phyloP scores from a whole-genome alignment of 2,329 filamentous ascomycete genomes.

The Chrysosporium keratinophilum region DNA sequence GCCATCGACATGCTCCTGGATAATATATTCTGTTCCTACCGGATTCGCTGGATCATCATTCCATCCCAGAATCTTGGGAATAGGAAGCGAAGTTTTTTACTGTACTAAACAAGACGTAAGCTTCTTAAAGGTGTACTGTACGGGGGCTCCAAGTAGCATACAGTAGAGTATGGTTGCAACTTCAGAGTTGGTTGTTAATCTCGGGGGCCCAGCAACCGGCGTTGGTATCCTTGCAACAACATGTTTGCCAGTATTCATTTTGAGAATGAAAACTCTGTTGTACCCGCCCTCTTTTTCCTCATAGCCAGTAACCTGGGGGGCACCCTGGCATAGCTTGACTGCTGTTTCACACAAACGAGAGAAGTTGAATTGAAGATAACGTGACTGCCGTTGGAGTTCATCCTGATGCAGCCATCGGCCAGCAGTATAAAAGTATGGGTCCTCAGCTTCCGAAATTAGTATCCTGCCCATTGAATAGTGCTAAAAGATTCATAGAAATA shows the following conservation, averaged over 20 bases:
- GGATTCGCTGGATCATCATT: conserved; percentile 18
- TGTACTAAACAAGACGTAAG: neutral
- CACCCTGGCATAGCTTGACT: conserved; percentile 3
- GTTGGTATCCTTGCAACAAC: conserved; percentile 25
- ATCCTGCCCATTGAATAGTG: too few relatives aligned
- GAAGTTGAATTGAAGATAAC: neutral
- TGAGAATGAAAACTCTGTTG: conserved; percentile 24
- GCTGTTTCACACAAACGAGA: conserved; percentile 10
- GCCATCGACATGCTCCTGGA: conserved; percentile 25
- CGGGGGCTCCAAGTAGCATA: conserved; percentile 30
- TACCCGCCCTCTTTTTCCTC: conserved; percentile 17
- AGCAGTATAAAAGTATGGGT: conserved; percentile 14
- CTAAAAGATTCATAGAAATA: too few relatives aligned
- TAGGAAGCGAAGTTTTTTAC: conserved; percentile 14
- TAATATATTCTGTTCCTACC: conserved; percentile 20
- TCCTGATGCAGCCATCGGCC: conserved; percentile 14
- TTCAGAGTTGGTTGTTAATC: conserved; percentile 14
- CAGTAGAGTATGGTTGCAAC: conserved; percentile 29
- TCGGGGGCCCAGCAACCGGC: conserved; percentile 15
- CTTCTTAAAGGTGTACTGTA: conserved; percentile 20
- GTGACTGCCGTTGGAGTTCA: conserved; percentile 11
- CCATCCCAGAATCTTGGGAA: conserved; percentile 14
- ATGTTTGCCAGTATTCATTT: conserved; percentile 17
- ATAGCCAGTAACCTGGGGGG: conserved; percentile 9
- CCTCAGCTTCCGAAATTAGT: neutral